A percentile compares a stretch with the other conserved stretches of the same genome.
These are phyloP conservation scores for Periconia digitata DNA, from an alignment of 2,329 filamentous ascomycete genomes.

Conservation along the genomic window DNA sequence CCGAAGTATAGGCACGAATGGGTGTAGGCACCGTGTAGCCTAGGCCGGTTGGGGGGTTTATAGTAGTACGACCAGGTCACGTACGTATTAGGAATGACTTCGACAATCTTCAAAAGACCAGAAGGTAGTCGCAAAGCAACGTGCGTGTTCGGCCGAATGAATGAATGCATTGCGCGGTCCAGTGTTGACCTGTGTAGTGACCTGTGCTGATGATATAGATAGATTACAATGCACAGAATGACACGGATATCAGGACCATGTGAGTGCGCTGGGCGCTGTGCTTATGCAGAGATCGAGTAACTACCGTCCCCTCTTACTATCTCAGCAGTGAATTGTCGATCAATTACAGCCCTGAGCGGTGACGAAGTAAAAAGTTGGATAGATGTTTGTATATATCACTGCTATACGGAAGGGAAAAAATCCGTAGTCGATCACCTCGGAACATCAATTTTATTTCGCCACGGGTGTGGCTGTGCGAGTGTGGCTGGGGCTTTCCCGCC, in stretches of 20 bases:
- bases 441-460: background rate
- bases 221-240: no score
- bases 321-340: no score
- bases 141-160: constrained; percentile 54
- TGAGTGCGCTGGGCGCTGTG: no score
- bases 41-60: background rate
- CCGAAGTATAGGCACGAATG: background rate
- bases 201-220: no score
- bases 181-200: background rate
- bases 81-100: constrained; percentile 66
- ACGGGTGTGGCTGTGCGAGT: background rate
- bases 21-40: constrained; percentile 14
- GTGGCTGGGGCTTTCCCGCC: background rate
- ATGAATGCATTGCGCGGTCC: constrained; percentile 44
- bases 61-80: constrained; percentile 46
- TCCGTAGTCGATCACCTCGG: background rate
- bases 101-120: constrained; percentile 58
- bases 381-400: no score
- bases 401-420: background rate
- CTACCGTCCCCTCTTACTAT: no score
- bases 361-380: no score
- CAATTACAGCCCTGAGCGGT: no score
- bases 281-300: no score
- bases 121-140: constrained; percentile 61
- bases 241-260: no score